Evolutionary conservation across 768 basidiomycete genomes (phyloP), one percentile per base, ranked within the genome.

Genomic region (Phanerodontia chrysosporium): DNA sequence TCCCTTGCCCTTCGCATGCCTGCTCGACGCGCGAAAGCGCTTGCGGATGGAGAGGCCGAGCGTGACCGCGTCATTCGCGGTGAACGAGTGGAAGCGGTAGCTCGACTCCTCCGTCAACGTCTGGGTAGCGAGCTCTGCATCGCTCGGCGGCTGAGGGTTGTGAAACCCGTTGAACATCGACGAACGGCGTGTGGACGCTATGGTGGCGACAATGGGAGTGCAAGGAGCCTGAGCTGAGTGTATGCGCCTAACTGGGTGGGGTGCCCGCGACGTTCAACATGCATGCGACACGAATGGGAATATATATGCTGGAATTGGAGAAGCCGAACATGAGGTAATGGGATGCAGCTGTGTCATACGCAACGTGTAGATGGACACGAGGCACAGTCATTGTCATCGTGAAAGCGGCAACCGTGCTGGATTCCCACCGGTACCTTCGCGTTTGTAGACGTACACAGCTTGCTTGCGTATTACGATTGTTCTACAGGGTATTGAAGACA

Each of bases 41-140:
- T 93, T 93, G 62, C 91, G 83, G 51, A 93, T 72, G 2, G 89
- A 91, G 53, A 92, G 80, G 7, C 85, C 85, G 27, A 93, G 78
- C 18, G 90, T 92, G 55, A 93, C 83, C 14, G 91, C 91, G 64
- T 93, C 92, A 35, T 83, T 79, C 9, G 89, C 84, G 29, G 82
- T 82, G 73, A 93, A 93, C 24, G 87, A 80, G 0, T 82, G 75
- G 66, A 92, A 92, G 52, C 88, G 86, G 67, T 83, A 86, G 62
- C 62, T 76, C 36, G 80, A 76, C 74, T 93, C 91, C 61, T 92
- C 90, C 48, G 75, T 71, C 65, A 93, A 76, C 13, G 86, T 78
- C 69, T 89, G 83, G 30, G 81, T 84, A 49, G 89, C 89, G 6
- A 90, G 75, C 64, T 90, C 87, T 46, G 85, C 83, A 63, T 90